These are phyloP conservation scores for Acacia pycnantha DNA, from an alignment of 331 rosid species.

Conservation along the genomic window DNA sequence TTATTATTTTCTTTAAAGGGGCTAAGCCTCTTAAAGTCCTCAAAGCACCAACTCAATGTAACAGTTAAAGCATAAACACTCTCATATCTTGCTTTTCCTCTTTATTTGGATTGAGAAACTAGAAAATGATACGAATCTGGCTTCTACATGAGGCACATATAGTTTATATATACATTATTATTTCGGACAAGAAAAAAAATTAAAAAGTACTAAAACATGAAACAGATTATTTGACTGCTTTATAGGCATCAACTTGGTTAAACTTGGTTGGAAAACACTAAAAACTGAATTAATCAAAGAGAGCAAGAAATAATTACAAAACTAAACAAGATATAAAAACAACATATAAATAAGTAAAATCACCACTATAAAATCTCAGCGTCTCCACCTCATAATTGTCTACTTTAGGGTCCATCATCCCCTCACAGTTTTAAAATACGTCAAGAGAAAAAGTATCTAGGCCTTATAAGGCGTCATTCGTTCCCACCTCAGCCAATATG, in stretches of 20 bases:
- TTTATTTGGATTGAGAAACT: constrained; percentile 21
- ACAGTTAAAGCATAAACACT: constrained; percentile 47
- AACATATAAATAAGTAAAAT: not conserved
- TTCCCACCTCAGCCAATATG: too few relatives aligned
- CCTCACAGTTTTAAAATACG: too few relatives aligned
- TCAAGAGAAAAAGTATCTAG: too few relatives aligned
- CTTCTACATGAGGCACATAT: not conserved
- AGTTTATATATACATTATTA: not conserved
- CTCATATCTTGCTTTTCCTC: constrained; percentile 23
- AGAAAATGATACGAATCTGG: constrained; percentile 10
- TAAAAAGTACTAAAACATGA: too few relatives aligned
- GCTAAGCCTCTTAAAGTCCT: constrained; percentile 22
- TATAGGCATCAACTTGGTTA: not conserved
- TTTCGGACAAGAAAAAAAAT: not conserved
- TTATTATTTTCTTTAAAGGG: constrained; percentile 5
- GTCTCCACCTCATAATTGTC: too few relatives aligned
- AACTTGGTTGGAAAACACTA: not conserved
- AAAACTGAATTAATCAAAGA: not conserved
- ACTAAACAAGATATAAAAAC: not conserved
- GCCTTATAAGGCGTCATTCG: too few relatives aligned
- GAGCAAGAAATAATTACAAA: not conserved
- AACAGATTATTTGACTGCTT: too few relatives aligned
- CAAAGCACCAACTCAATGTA: constrained; percentile 52
- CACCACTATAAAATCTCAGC: too few relatives aligned
- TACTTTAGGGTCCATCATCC: too few relatives aligned